Percentiles rank a stretch among this genome's conserved stretches.
Evolutionary conservation across 306 rosid species (phyloP).

Genomic region (Luffa aegyptiaca): DNA sequence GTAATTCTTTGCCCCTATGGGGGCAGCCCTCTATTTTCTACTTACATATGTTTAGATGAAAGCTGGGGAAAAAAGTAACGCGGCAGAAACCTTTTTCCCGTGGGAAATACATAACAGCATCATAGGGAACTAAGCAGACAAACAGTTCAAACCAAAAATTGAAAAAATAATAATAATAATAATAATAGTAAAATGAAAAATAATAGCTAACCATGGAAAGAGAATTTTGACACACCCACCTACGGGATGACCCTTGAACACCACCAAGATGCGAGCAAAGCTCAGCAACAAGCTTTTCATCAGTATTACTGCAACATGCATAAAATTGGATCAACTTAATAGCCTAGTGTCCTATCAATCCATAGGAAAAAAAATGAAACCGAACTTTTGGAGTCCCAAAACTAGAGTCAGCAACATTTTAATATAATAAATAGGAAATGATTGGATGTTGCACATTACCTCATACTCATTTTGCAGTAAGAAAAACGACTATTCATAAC

Average conservation of each 20-base stretch:
- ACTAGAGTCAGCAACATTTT: not conserved
- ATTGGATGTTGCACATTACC: constrained; percentile 39
- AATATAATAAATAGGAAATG: not conserved
- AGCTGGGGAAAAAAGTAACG: not conserved
- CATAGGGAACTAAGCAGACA: not conserved
- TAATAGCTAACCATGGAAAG: not conserved
- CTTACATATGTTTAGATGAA: not conserved
- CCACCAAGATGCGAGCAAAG: constrained; percentile 51
- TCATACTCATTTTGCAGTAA: constrained; percentile 41
- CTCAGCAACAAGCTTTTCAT: constrained; percentile 92
- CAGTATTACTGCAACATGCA: constrained; percentile 51
- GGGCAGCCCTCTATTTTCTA: not conserved
- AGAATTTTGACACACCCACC: constrained; percentile 31
- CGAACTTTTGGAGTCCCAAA: not conserved
- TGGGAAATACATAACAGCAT: not conserved
- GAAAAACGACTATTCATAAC: not conserved
- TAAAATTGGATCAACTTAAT: not conserved
- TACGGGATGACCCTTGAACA: constrained; percentile 26
- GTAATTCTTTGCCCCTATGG: not conserved
- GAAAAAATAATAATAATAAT: not conserved
- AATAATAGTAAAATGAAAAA: not conserved
- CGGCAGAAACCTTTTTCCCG: not conserved
- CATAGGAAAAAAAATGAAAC: not conserved
- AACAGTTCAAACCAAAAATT: not conserved
- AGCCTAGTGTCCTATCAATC: not conserved